Percentiles rank a stretch among this genome's conserved stretches.
phyloP scores from a whole-genome alignment of 768 basidiomycete genomes.

The Tephrocybe sp. region DNA sequence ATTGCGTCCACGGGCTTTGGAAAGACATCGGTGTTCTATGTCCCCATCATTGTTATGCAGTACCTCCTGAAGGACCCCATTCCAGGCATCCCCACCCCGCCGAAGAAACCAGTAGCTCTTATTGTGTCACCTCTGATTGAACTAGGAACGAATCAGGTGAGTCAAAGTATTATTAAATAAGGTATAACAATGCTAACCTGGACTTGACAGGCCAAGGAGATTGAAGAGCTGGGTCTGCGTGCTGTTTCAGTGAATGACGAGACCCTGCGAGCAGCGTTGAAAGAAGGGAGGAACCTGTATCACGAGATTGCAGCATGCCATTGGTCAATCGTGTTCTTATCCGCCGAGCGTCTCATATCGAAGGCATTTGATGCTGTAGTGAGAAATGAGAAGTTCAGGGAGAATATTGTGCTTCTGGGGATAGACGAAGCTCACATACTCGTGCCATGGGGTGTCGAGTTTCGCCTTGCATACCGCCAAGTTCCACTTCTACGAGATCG shows the following conservation, averaged over 20 bases:
- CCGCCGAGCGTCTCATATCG: conserved; percentile 18
- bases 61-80: conserved; percentile 11
- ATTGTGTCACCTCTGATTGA: conserved; percentile 24
- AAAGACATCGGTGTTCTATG: conserved; percentile 18
- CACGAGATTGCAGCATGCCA: conserved; percentile 18
- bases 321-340: conserved; percentile 22
- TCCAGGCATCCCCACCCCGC: conserved; percentile 8
- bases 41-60: conserved; percentile 16
- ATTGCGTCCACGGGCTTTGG: conserved; percentile 20
- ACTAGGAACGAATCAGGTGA: conserved; percentile 22
- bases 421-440: conserved; percentile 25
- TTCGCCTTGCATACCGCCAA: conserved; percentile 20
- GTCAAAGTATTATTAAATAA: background rate
- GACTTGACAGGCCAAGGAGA: conserved; percentile 20
- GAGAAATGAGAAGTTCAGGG: conserved; percentile 14
- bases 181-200: background rate
- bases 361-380: conserved; percentile 16
- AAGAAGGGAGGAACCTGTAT: conserved; percentile 17
- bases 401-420: conserved; percentile 20
- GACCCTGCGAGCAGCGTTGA: conserved; percentile 10
- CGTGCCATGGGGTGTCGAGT: conserved; percentile 21
- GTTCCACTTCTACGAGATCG: conserved; percentile 12
- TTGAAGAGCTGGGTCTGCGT: conserved; percentile 15
- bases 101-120: conserved; percentile 14
- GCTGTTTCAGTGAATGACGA: conserved; percentile 20